A percentile compares a stretch with the other conserved stretches of the same genome.
phyloP scores from a whole-genome alignment of 75 land plant species.

The Cunninghamia lanceolata region DNA sequence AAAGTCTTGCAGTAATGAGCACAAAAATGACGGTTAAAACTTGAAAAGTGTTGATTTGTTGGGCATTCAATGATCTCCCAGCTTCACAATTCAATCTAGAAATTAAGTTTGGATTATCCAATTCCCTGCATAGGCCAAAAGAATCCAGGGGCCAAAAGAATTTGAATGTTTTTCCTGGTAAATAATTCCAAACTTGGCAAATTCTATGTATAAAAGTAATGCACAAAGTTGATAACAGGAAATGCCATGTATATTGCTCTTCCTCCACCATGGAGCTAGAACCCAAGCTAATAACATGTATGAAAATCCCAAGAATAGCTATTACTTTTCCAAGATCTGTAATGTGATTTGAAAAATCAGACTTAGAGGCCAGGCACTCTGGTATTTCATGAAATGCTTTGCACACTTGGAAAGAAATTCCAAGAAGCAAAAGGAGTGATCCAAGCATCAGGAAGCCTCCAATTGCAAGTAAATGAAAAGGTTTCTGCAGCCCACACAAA shows the following conservation, averaged over 20 bases:
- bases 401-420: slow-evolving; percentile 22
- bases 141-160: slow-evolving; percentile 2
- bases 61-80: not conserved
- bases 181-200: slow-evolving; percentile 10
- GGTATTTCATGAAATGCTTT: slow-evolving; percentile 17
- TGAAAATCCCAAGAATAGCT: slow-evolving; percentile 35
- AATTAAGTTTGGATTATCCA: not conserved
- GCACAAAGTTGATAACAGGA: slow-evolving; percentile 60
- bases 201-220: slow-evolving; percentile 43
- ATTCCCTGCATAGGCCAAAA: not conserved
- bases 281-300: slow-evolving; percentile 66
- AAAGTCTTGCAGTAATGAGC: slow-evolving; percentile 61
- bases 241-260: slow-evolving; percentile 92
- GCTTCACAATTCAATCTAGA: not conserved
- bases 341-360: not conserved
- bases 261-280: slow-evolving; percentile 95
- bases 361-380: not conserved
- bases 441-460: slow-evolving; percentile 67
- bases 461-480: slow-evolving; percentile 29
- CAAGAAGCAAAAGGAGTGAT: slow-evolving; percentile 45
- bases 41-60: not conserved
- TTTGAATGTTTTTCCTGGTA: slow-evolving; percentile 2
- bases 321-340: slow-evolving; percentile 29
- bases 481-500: slow-evolving; percentile 55
- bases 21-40: slow-evolving; percentile 30